Evolutionary conservation across 129 eudicot species (phyloP).

Genomic region (Centrapalus pauciflorus): DNA sequence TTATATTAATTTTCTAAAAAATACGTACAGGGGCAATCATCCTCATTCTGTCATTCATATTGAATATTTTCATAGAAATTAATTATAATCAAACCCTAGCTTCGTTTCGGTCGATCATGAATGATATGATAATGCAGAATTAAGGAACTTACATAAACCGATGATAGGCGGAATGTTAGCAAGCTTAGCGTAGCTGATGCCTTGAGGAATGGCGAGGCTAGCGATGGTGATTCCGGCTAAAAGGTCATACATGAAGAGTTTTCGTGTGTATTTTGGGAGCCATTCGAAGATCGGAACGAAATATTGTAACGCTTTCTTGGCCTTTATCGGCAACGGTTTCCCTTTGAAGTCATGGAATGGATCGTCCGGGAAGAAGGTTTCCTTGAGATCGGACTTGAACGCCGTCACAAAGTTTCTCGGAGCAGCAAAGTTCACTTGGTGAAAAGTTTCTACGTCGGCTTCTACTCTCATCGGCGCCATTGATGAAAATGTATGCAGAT

Average conservation of each 20-base stretch:
- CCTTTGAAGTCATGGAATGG: conserved; percentile 56
- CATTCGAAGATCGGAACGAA: conserved; percentile 75
- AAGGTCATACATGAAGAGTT: conserved; percentile 59
- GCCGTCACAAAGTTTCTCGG: conserved; percentile 48
- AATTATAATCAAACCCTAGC: neutral
- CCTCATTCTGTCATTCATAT: too few species aligned
- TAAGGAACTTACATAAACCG: conserved; percentile 73
- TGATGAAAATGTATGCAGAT: neutral
- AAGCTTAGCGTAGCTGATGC: conserved; percentile 92
- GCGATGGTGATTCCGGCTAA: conserved; percentile 90
- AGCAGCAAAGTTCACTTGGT: conserved; percentile 49
- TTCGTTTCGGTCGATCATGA: neutral
- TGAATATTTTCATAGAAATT: too few species aligned
- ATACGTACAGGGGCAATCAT: too few species aligned
- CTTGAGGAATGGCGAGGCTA: conserved; percentile 97
- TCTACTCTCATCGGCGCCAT: conserved; percentile 29
- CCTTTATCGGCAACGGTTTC: conserved; percentile 31
- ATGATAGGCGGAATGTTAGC: conserved; percentile 67
- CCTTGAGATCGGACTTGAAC: conserved; percentile 46
- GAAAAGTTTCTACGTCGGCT: conserved; percentile 8
- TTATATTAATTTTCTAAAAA: too few species aligned
- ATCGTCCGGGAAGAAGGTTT: conserved; percentile 80
- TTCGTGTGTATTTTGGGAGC: conserved; percentile 60
- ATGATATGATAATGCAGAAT: neutral
- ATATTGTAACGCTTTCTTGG: conserved; percentile 36